Percentiles rank a stretch among this genome's conserved stretches.
Evolutionary conservation across 2,329 filamentous ascomycete species (phyloP).

Genomic region (Trichoderma sp.): DNA sequence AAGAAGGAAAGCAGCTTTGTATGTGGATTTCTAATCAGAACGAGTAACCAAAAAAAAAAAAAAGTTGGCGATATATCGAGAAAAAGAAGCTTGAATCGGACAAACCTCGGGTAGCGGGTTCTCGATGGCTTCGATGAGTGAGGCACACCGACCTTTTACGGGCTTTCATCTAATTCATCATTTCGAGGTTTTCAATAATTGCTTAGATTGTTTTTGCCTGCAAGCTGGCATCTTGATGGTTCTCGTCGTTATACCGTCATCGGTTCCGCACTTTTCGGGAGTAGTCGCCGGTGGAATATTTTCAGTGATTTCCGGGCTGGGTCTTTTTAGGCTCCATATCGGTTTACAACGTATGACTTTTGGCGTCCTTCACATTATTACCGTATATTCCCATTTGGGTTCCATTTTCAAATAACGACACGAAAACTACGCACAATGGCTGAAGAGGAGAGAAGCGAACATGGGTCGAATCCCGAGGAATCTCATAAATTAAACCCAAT

Average conservation of each 20-base stretch:
- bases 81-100: conserved; percentile 18
- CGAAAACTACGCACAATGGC: not conserved
- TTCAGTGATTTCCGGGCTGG: not conserved
- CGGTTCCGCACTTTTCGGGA: not conserved
- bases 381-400: not conserved
- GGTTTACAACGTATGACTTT: not conserved
- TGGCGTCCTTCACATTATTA: not conserved
- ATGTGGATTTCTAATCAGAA: not conserved
- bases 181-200: not conserved
- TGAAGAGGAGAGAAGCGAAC: not conserved
- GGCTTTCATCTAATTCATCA: not conserved
- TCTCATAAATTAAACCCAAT: conserved; percentile 36
- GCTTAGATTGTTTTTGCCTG: not conserved
- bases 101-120: conserved; percentile 21
- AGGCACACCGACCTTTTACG: not conserved
- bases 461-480: not conserved
- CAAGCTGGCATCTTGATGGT: not conserved
- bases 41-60: not conserved
- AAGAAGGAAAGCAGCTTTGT: not conserved
- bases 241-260: not conserved
- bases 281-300: not conserved
- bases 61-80: conserved; percentile 1
- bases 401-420: not conserved
- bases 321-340: not conserved
- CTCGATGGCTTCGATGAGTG: not conserved